A percentile compares a stretch with the other conserved stretches of the same genome.
phyloP scores from a whole-genome alignment of 257 asterid genomes.

The Petrea volubilis region DNA sequence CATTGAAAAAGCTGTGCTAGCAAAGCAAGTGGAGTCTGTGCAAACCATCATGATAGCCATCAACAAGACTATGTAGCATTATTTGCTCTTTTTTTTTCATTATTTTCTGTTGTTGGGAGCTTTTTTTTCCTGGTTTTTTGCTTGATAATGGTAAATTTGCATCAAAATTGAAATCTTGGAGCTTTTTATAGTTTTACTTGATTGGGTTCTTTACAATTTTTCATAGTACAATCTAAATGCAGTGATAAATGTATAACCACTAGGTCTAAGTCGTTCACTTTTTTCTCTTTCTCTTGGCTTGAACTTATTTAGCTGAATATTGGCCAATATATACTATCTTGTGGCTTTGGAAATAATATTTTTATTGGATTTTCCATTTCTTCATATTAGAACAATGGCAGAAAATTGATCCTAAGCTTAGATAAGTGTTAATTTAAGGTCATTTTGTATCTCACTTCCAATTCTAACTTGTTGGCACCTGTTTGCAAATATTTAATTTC shows the following conservation, averaged over 20 bases:
- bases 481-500: background rate
- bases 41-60: constrained; percentile 48
- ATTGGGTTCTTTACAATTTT: background rate
- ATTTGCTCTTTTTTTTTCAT: too few relatives aligned
- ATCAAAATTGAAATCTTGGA: background rate
- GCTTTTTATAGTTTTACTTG: background rate
- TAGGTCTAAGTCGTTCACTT: background rate
- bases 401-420: too few relatives aligned
- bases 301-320: background rate
- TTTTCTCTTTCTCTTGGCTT: too few relatives aligned
- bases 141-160: background rate
- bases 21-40: constrained; percentile 74
- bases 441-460: background rate
- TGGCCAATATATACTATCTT: background rate
- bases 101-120: background rate
- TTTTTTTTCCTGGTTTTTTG: background rate
- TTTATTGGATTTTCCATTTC: background rate
- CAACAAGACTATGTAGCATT: constrained; percentile 52
- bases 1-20: constrained; percentile 52
- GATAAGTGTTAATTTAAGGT: background rate
- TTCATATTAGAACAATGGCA: background rate
- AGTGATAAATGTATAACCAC: background rate
- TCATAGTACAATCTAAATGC: background rate
- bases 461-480: background rate
- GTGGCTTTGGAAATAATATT: background rate